Base-by-base conservation (phyloP, 2,329 filamentous ascomycete species). In the Aspergillus felis region DNA sequence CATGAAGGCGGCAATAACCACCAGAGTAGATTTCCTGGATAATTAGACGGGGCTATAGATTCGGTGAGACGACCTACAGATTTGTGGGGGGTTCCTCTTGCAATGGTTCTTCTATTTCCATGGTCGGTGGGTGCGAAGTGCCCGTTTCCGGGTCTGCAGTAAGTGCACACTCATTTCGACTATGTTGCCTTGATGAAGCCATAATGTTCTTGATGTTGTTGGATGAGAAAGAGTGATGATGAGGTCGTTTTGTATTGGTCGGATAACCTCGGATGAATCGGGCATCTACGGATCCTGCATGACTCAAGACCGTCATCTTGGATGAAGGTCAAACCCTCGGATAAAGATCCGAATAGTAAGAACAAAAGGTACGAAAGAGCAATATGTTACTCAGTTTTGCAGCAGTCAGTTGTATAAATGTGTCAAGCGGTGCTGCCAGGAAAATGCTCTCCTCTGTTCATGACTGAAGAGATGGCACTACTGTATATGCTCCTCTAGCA, bases 1-100 rank as follows among this genome's bases (percentile, higher is more conserved):
- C 14, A 66, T 59, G 50, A 71, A 71, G 41, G 68, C 65, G 14
- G 66, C 61, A 3, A 51, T 56, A 8, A 68, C 61, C 27, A 70
- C 55, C 6, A 63, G 14, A 9, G 29, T 42, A 12, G 46, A 49
- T 28, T 52, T 22, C 12, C 29, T 46, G 4, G 0, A 20, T 22
- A 0, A 4, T 9, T 46, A 20, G 22, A 14, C 3, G 10, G 41
- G n/a, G 8, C 8, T 24, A 7, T 46, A 20, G 8, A 24, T 24
- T 9, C 4, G 10, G 8, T 10, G 20, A 24, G 42, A 46, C 2
- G 9, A 38, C 42, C 10, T 46, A 46, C 42, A 46, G 10, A 12
- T 44, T 46, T 12, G 42, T 12, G 17, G 42, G 2, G 8, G 17
- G 4, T 22, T 24, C n/a, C 6, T 44, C 42, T 5, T 46, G n/a